phyloP scores from a whole-genome alignment of 164 flowering plant species.

The Tinospora cordifolia region DNA sequence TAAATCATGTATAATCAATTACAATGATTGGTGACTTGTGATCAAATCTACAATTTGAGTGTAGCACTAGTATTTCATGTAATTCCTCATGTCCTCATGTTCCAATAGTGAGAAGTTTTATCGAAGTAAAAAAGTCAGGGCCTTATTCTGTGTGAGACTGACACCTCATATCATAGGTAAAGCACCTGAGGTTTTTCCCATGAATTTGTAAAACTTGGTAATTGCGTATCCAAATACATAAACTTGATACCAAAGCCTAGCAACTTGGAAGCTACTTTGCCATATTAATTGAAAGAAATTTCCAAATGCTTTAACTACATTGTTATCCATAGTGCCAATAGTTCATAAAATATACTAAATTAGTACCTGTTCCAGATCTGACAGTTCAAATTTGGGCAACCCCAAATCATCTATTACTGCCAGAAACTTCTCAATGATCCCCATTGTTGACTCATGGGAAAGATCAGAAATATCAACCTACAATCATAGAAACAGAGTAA shows the following conservation, averaged over 20 bases:
- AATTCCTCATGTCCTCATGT: not conserved
- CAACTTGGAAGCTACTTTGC: not conserved
- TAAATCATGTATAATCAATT: too few species aligned
- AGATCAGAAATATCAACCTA: slow-evolving; percentile 25
- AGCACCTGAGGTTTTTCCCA: not conserved
- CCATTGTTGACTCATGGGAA: slow-evolving; percentile 22
- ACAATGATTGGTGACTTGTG: too few species aligned
- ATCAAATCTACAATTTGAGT: not conserved
- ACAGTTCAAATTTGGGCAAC: slow-evolving; percentile 51
- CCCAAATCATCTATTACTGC: slow-evolving; percentile 57
- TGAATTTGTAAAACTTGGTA: not conserved
- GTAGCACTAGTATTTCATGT: not conserved
- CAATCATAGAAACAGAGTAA: not conserved
- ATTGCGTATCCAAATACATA: not conserved
- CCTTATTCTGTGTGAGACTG: too few species aligned
- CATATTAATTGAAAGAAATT: not conserved
- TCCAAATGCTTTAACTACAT: not conserved
- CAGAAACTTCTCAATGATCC: slow-evolving; percentile 48
- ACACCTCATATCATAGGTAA: not conserved
- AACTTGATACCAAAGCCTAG: not conserved
- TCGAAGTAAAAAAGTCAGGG: too few species aligned
- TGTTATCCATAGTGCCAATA: not conserved
- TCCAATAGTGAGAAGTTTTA: too few species aligned
- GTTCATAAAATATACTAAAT: not conserved
- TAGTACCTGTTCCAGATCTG: slow-evolving; percentile 63